Conservation (phyloP, 805 yeast genomes). For the Kuraishia molischiana region DNA sequence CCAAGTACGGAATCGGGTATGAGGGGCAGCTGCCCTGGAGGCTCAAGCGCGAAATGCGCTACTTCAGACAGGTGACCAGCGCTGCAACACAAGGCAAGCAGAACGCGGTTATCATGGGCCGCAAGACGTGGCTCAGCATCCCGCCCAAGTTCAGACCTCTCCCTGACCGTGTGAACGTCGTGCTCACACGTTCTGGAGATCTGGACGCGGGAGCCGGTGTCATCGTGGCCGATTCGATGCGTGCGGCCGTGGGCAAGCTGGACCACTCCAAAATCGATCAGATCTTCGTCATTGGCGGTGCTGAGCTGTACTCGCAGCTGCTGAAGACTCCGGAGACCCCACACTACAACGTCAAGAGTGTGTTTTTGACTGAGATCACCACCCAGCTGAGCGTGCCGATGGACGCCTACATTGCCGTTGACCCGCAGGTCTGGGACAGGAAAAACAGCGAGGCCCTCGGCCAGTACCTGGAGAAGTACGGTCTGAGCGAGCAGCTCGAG, state of each 20-base stretch:
- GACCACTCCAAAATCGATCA: slow-evolving; percentile 31
- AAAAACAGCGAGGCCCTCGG: slow-evolving; percentile 24
- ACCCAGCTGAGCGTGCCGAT: slow-evolving; percentile 30
- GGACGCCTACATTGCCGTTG: slow-evolving; percentile 60
- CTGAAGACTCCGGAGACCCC: slow-evolving; percentile 9
- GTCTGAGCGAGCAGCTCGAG: slow-evolving; percentile 14
- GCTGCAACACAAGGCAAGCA: slow-evolving; percentile 19
- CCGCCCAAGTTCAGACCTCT: slow-evolving; percentile 81
- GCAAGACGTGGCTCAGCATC: slow-evolving; percentile 93
- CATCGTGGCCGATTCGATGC: slow-evolving; percentile 29
- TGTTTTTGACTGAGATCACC: slow-evolving; percentile 63
- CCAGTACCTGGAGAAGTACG: slow-evolving; percentile 28
- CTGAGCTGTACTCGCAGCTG: slow-evolving; percentile 64
- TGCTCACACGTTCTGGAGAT: slow-evolving; percentile 46
- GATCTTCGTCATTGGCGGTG: slow-evolving; percentile 88
- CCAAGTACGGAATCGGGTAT: slow-evolving; percentile 76
- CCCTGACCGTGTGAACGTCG: slow-evolving; percentile 62
- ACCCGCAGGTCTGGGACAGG: slow-evolving; percentile 25
- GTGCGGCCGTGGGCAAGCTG: slow-evolving; percentile 29
- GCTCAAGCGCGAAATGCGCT: slow-evolving; percentile 74
- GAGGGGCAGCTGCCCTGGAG: slow-evolving; percentile 86
- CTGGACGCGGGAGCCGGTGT: slow-evolving; percentile 9
- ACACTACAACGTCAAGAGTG: slow-evolving; percentile 34
- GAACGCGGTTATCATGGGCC: slow-evolving; percentile 91
- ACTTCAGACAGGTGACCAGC: slow-evolving; percentile 68